Percentiles rank a stretch among this genome's conserved stretches.
Conservation (phyloP, 2,329 filamentous ascomycete species). For the Trichoderma lentiforme region DNA sequence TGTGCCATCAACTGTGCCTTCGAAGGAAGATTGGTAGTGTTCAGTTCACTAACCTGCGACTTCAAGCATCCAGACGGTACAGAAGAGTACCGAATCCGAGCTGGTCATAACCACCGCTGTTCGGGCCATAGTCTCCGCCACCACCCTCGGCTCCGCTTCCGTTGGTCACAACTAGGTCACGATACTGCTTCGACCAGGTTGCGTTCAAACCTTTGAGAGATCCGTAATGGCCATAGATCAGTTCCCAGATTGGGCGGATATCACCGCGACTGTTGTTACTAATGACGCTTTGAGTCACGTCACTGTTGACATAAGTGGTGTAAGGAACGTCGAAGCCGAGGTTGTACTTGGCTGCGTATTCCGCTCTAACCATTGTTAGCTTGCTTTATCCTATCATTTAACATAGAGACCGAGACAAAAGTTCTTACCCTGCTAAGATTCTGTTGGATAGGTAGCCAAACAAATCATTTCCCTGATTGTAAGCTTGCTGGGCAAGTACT, state of each 20-base stretch:
- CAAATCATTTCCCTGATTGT: neutral
- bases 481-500: neutral
- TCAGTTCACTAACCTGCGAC: neutral
- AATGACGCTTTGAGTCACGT: neutral
- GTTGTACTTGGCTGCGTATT: neutral
- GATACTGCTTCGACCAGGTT: neutral
- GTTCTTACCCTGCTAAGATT: neutral
- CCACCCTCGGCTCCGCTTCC: neutral
- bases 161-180: neutral
- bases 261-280: neutral
- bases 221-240: neutral
- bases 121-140: neutral
- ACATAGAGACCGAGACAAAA: neutral
- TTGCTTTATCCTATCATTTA: neutral
- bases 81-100: neutral
- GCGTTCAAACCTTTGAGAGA: neutral
- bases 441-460: neutral
- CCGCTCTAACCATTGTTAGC: neutral
- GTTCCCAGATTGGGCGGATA: neutral
- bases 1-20: rapidly evolving
- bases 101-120: neutral
- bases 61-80: neutral
- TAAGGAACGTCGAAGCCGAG: neutral
- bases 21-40: neutral
- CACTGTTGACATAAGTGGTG: neutral